phyloP scores from a whole-genome alignment of 129 eudicot genomes.

The Gnaphalium uliginosum region DNA sequence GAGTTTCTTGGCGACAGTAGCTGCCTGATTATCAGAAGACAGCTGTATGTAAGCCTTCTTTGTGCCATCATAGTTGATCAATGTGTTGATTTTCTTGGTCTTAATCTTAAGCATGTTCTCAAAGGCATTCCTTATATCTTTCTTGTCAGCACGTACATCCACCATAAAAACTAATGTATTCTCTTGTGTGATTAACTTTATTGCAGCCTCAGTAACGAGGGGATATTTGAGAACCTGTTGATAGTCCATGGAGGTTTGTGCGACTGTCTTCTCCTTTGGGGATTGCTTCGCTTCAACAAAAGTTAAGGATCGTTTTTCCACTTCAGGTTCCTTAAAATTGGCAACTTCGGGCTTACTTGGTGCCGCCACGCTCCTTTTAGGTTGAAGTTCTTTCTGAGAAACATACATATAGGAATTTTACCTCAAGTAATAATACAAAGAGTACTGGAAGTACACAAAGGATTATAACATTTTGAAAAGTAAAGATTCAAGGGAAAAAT shows the following conservation, averaged over 20 bases:
- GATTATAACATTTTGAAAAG: neutral
- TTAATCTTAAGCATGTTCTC: slow-evolving; percentile 52
- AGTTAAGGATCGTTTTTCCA: slow-evolving; percentile 20
- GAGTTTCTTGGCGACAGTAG: slow-evolving; percentile 57
- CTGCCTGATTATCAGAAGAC: slow-evolving; percentile 47
- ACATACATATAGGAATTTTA: neutral
- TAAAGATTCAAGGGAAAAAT: neutral
- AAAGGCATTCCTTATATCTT: slow-evolving; percentile 54
- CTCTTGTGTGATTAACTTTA: slow-evolving; percentile 39
- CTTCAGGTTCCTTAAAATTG: slow-evolving; percentile 35
- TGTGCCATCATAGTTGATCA: slow-evolving; percentile 53
- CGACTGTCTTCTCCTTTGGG: slow-evolving; percentile 19
- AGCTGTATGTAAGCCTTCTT: slow-evolving; percentile 69
- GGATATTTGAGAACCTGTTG: slow-evolving; percentile 54
- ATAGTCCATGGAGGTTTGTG: slow-evolving; percentile 40
- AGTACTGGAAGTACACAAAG: neutral
- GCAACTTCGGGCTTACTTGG: slow-evolving; percentile 22
- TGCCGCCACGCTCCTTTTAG: slow-evolving; percentile 19
- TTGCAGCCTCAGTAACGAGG: slow-evolving; percentile 55
- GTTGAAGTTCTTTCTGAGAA: slow-evolving; percentile 22
- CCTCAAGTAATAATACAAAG: neutral
- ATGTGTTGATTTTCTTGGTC: slow-evolving; percentile 63
- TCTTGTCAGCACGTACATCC: slow-evolving; percentile 62
- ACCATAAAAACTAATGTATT: slow-evolving; percentile 61
- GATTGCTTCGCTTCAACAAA: slow-evolving; percentile 23